Percentiles rank a stretch among this genome's conserved stretches.
These are phyloP conservation scores for Pleurotus salmoneostramineus DNA, from an alignment of 768 basidiomycete species.

Conservation along the genomic window DNA sequence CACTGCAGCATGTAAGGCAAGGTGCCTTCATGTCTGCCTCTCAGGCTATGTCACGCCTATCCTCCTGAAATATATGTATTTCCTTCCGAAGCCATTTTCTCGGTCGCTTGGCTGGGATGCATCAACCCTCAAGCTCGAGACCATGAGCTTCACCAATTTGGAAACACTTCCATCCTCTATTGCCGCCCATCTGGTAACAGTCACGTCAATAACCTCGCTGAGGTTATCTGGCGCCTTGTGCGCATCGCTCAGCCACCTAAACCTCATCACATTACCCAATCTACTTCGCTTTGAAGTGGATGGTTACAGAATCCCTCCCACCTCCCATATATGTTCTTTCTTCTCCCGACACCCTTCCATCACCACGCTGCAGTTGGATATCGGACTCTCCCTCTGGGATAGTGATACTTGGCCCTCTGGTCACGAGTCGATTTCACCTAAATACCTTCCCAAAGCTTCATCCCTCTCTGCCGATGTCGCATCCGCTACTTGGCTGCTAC, in stretches of 20 bases:
- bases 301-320: neutral
- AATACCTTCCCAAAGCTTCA: neutral
- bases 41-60: too few relatives aligned
- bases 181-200: neutral
- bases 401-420: neutral
- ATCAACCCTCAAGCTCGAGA: neutral
- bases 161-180: neutral
- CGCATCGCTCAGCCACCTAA: neutral
- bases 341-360: neutral
- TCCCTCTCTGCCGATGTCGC: neutral
- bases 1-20: too few relatives aligned
- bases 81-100: too few relatives aligned
- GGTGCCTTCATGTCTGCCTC: too few relatives aligned
- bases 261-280: neutral
- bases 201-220: neutral
- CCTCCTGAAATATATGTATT: too few relatives aligned
- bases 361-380: neutral
- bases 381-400: neutral
- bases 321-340: neutral
- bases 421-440: neutral
- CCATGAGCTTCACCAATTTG: neutral
- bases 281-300: neutral
- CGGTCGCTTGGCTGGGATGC: too few relatives aligned
- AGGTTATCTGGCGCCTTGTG: neutral
- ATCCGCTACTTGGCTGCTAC: neutral